phyloP scores from a whole-genome alignment of 2,329 filamentous ascomycete genomes.

The Metarhizium guizhouense region DNA sequence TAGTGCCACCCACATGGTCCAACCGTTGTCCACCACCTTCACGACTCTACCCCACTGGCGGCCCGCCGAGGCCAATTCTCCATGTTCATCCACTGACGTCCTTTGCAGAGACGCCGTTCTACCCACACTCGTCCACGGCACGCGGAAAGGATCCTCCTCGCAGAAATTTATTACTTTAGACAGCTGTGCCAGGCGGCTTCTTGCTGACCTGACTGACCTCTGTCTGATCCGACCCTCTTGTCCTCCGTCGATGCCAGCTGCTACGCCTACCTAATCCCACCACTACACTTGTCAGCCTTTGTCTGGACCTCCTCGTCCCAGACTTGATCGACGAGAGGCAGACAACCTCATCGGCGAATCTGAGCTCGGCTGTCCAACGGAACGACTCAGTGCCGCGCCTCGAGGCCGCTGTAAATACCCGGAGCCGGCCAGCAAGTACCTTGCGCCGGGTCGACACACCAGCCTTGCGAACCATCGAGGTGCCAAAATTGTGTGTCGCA shows the following conservation, averaged over 20 bases:
- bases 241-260: background rate
- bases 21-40: slow-evolving; percentile 5
- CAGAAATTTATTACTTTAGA: slow-evolving; percentile 6
- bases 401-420: background rate
- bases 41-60: slow-evolving; percentile 7
- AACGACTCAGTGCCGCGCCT: background rate
- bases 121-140: slow-evolving; percentile 1
- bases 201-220: background rate
- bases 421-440: background rate
- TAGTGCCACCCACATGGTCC: slow-evolving; percentile 2
- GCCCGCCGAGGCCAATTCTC: slow-evolving; percentile 9
- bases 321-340: background rate
- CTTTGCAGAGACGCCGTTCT: slow-evolving; percentile 5
- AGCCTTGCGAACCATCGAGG: background rate
- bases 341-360: background rate
- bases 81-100: slow-evolving; percentile 9
- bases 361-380: background rate
- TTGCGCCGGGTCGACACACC: background rate
- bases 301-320: background rate
- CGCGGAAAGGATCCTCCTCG: slow-evolving; percentile 6
- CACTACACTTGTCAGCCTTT: background rate
- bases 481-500: background rate
- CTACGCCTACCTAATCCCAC: background rate
- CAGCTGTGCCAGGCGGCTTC: slow-evolving; percentile 1
- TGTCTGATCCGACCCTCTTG: slow-evolving; percentile 1